Evolutionary conservation across 2,329 filamentous ascomycete species (phyloP).

Genomic region (Pseudocercospora pini-densiflorae): DNA sequence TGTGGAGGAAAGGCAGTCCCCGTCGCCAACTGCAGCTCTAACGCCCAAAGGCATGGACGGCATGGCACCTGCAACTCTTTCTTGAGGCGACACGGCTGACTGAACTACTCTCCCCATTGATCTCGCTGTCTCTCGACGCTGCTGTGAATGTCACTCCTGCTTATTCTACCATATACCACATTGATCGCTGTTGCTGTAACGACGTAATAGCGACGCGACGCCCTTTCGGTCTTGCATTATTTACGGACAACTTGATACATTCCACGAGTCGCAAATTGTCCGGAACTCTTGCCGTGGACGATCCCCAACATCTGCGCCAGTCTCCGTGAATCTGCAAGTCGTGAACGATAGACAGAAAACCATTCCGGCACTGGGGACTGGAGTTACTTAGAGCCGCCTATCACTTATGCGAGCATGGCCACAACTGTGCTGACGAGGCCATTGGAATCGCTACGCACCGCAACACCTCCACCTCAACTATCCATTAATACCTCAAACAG

Average conservation of each 20-base stretch:
- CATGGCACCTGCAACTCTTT: too few species aligned
- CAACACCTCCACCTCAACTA: slow-evolving; percentile 58
- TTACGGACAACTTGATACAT: background rate
- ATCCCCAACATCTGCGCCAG: background rate
- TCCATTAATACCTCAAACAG: slow-evolving; percentile 62
- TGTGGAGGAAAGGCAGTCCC: too few species aligned
- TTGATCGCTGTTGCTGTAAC: background rate
- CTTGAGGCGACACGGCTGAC: too few species aligned
- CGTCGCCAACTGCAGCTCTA: background rate
- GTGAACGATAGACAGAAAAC: background rate
- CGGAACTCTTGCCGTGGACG: background rate
- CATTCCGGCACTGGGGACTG: background rate
- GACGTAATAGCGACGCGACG: background rate
- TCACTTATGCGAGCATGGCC: slow-evolving; percentile 24
- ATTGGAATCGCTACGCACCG: slow-evolving; percentile 39
- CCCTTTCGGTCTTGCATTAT: background rate
- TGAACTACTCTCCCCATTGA: background rate
- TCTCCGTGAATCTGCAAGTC: background rate
- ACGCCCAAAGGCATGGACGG: background rate
- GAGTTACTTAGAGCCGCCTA: background rate
- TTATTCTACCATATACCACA: background rate
- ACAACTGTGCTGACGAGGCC: slow-evolving; percentile 49
- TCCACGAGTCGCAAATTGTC: background rate
- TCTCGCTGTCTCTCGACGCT: background rate
- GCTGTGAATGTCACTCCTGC: background rate